A percentile compares a stretch with the other conserved stretches of the same genome.
Conservation (phyloP, 106 monocot species). For the Allium sativum region DNA sequence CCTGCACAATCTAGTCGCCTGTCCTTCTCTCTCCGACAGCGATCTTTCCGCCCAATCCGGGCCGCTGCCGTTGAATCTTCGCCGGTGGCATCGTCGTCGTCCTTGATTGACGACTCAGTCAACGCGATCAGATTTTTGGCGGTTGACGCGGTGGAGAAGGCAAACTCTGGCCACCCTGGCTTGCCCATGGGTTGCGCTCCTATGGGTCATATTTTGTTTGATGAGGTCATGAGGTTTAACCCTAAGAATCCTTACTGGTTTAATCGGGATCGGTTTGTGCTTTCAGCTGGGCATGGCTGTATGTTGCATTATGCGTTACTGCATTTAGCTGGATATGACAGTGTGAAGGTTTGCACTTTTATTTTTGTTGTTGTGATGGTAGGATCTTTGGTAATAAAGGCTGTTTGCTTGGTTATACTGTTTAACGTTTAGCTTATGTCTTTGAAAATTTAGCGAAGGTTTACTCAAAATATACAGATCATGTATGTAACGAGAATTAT, state of each 20-base stretch:
- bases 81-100: constrained; percentile 20
- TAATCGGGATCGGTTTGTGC: constrained; percentile 71
- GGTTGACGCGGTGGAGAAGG: constrained; percentile 86
- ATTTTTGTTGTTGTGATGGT: no score
- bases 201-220: constrained; percentile 66
- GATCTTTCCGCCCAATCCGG: background rate
- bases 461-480: no score
- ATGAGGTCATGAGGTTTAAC: constrained; percentile 73
- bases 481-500: no score
- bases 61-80: constrained; percentile 42
- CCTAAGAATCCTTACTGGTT: constrained; percentile 89
- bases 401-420: no score
- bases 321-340: constrained; percentile 76
- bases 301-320: constrained; percentile 85
- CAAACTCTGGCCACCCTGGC: constrained; percentile 81
- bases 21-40: constrained; percentile 9
- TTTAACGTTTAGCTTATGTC: no score
- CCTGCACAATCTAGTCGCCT: constrained; percentile 11
- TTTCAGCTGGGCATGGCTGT: constrained; percentile 83
- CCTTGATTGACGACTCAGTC: constrained; percentile 60
- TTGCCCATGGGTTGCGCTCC: constrained; percentile 88
- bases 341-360: constrained; percentile 45
- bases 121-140: constrained; percentile 78
- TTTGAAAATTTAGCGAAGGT: no score
- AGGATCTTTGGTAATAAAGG: no score